Base-by-base conservation (phyloP, 495 filamentous ascomycete genomes). In the Hypoxylon subgilvum region DNA sequence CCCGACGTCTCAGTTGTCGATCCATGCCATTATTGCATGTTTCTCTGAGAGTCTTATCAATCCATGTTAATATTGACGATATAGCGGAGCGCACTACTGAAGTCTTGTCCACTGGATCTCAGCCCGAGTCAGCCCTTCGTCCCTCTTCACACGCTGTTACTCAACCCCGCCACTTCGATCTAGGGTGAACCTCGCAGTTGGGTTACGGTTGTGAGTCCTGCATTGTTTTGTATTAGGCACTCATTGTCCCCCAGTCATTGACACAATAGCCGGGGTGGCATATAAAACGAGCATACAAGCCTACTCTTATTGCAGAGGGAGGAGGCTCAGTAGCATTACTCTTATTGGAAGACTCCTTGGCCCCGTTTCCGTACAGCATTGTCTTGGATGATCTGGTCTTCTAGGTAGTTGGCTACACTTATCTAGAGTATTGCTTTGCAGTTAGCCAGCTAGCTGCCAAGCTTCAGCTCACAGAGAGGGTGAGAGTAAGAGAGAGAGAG, bases 21-120 rank as follows among this genome's bases (percentile, higher is more conserved):
- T 58, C 61, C 39, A 50, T 50, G 45, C 43, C 43, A 36, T 21
- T 42, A 58, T 53, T 63, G 44, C 53, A 31, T 38, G 7, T 41
- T 50, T 41, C 39, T 43, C 34, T 16, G 40, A 19, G 47, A 12
- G 28, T 23, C 46, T 32, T 54, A 27, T 54, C 31, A 18, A 63
- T 54, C 61, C 61, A 54, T 63, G 61, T 54, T 63, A 58, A 63
- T 63, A 63, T 63, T 57, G 53, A 13, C 60, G 55, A 50, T 63
- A 52, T 58, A 63, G 60, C 60, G 53, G 60, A 53, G 16, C 53
- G 14, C 34, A 36, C 60, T 63, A 55, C 58, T 52, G 48, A 35
- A 39, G 27, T 57, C 23, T 36, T 23, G 43, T 48, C 53, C 47
- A 39, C 48, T 28, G 40, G 53, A 49, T 54, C 53, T 63, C 60